A percentile compares a stretch with the other conserved stretches of the same genome.
These are phyloP conservation scores for Podaxis sp. DNA, from an alignment of 768 basidiomycete species.

Conservation along the genomic window DNA sequence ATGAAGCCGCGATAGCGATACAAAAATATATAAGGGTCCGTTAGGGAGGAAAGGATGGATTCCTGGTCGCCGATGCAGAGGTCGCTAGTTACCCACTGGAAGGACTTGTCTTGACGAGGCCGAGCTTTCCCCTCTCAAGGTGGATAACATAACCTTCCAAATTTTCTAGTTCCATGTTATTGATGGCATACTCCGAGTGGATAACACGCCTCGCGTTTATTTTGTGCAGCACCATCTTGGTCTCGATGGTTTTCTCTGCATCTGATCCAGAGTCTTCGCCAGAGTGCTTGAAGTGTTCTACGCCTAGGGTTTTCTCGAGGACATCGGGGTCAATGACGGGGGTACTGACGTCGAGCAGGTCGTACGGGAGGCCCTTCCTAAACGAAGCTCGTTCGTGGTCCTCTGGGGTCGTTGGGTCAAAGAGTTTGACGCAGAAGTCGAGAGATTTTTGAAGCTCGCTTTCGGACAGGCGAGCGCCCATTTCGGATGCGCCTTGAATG, in stretches of 20 bases:
- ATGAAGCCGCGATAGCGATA: constrained; percentile 1
- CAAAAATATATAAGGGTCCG: not conserved
- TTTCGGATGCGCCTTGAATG: constrained; percentile 76
- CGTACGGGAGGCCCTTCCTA: constrained; percentile 24
- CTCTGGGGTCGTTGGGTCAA: constrained; percentile 64
- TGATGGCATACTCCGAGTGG: constrained; percentile 62
- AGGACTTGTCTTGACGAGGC: constrained; percentile 30
- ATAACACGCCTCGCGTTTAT: constrained; percentile 68
- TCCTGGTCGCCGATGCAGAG: not conserved
- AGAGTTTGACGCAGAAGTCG: constrained; percentile 73
- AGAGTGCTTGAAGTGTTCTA: constrained; percentile 21
- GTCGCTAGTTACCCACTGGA: not conserved
- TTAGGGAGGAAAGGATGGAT: not conserved
- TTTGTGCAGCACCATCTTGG: constrained; percentile 56
- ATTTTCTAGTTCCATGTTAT: constrained; percentile 65
- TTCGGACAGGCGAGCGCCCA: constrained; percentile 68
- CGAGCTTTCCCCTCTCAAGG: constrained; percentile 51
- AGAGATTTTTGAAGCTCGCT: constrained; percentile 70
- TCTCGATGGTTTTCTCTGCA: constrained; percentile 33
- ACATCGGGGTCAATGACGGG: constrained; percentile 43
- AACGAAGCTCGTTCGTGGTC: constrained; percentile 41
- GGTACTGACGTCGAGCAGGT: constrained; percentile 48
- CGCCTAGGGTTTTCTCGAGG: constrained; percentile 26
- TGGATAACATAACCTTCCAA: constrained; percentile 56
- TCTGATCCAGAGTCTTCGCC: constrained; percentile 24